Conservation (phyloP, 1,284 basidiomycete species). For the Ustilago nuda region DNA sequence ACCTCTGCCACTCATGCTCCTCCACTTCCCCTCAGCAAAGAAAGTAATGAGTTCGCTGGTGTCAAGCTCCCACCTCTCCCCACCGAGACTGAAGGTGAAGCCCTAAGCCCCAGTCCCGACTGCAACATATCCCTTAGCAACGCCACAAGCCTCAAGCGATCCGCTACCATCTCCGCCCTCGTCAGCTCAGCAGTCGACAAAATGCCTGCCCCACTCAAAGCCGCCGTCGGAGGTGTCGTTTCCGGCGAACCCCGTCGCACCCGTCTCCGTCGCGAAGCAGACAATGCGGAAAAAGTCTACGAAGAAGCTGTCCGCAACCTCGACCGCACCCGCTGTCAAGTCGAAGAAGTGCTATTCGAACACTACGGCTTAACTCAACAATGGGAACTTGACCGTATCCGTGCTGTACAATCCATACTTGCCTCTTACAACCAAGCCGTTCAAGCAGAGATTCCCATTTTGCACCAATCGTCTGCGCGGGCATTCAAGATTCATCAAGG, state of each 20-base stretch:
- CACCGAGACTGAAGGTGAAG: constrained; percentile 44
- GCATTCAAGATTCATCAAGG: constrained; percentile 37
- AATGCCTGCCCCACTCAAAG: constrained; percentile 58
- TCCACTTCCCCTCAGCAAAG: background rate
- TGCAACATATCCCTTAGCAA: background rate
- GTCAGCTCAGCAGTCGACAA: constrained; percentile 59
- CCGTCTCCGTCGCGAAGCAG: constrained; percentile 62
- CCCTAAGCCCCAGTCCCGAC: constrained; percentile 9
- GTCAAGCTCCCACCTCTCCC: constrained; percentile 49
- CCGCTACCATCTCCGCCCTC: constrained; percentile 55
- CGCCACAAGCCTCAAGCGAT: constrained; percentile 40
- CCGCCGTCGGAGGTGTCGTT: constrained; percentile 58
- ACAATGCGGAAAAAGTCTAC: constrained; percentile 60
- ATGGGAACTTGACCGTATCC: constrained; percentile 63
- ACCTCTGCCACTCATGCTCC: constrained; percentile 25
- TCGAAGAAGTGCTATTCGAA: constrained; percentile 63
- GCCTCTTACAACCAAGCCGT: constrained; percentile 49
- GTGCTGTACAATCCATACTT: constrained; percentile 61
- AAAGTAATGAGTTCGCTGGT: constrained; percentile 27
- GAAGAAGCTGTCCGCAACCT: constrained; percentile 56
- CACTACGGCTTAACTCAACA: constrained; percentile 59
- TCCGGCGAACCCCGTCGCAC: constrained; percentile 59
- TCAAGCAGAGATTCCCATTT: constrained; percentile 27
- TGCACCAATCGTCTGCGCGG: constrained; percentile 33
- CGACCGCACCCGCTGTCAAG: constrained; percentile 56